Evolutionary conservation across 2,329 filamentous ascomycete genomes (phyloP).

Genomic region (Exophiala phaeomuriformis): DNA sequence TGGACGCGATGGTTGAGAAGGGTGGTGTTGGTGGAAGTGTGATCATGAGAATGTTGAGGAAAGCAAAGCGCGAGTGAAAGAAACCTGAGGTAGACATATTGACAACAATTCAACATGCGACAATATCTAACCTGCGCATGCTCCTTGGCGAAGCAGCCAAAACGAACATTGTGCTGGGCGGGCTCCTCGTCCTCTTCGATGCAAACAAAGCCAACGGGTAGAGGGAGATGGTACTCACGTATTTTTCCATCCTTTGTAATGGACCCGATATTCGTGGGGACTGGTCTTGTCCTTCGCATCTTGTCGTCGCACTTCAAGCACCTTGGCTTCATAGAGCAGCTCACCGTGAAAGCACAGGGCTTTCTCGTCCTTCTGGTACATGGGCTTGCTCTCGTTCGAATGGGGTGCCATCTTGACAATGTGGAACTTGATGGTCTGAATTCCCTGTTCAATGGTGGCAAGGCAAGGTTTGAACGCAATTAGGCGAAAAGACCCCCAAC

Average conservation of each 20-base stretch:
- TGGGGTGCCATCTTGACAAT: slow-evolving; percentile 50
- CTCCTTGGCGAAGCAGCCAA: neutral
- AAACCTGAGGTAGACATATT: neutral
- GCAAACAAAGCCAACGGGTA: neutral
- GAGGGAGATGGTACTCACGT: slow-evolving; percentile 52
- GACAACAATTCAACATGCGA: neutral
- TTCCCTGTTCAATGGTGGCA: slow-evolving; percentile 19
- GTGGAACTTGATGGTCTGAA: neutral
- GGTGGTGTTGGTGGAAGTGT: neutral
- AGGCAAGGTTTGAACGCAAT: neutral
- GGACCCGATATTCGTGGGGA: slow-evolving; percentile 79
- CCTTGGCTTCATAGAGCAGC: slow-evolving; percentile 94
- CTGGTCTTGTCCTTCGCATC: slow-evolving; percentile 61
- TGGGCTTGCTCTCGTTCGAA: slow-evolving; percentile 37
- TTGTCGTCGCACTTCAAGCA: slow-evolving; percentile 66
- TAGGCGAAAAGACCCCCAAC: neutral
- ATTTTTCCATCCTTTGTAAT: slow-evolving; percentile 99
- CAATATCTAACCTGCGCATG: neutral
- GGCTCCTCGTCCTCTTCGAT: neutral
- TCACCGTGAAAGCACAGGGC: slow-evolving; percentile 97
- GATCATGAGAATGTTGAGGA: neutral
- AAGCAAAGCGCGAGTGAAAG: neutral
- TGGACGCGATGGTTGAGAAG: neutral
- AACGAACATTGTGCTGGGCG: no score
- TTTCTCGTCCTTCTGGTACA: slow-evolving; percentile 70